phyloP scores from a whole-genome alignment of 1,139 yeast species.

The Scheffersomyces segobiensis region DNA sequence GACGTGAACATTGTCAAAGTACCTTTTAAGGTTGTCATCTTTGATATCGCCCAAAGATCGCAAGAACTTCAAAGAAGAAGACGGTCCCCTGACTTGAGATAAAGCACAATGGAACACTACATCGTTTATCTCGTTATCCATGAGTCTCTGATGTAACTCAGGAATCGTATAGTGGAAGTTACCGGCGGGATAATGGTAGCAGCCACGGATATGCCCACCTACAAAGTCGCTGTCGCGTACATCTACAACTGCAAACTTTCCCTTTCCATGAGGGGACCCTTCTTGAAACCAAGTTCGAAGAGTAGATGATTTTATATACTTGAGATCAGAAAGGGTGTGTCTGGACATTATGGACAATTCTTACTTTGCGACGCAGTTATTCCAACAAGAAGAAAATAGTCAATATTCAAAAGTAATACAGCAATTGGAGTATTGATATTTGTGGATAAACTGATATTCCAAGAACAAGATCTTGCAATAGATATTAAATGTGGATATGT shows the following conservation, averaged over 20 bases:
- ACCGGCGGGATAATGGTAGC: slow-evolving; percentile 63
- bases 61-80: slow-evolving; percentile 69
- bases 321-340: slow-evolving; percentile 15
- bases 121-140: slow-evolving; percentile 37
- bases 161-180: slow-evolving; percentile 44
- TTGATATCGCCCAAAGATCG: slow-evolving; percentile 48
- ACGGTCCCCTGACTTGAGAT: slow-evolving; percentile 89
- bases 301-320: slow-evolving; percentile 44
- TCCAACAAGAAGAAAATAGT: too few species aligned
- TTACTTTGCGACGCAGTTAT: too few species aligned
- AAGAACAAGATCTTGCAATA: not conserved
- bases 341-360: not conserved
- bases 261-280: slow-evolving; percentile 34
- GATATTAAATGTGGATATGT: not conserved
- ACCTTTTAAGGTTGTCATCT: slow-evolving; percentile 23
- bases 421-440: not conserved
- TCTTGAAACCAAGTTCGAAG: slow-evolving; percentile 49
- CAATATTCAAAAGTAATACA: not conserved
- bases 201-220: slow-evolving; percentile 69
- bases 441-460: not conserved
- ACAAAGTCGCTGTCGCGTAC: slow-evolving; percentile 78
- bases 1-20: slow-evolving; percentile 47
- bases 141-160: slow-evolving; percentile 39
- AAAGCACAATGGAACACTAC: slow-evolving; percentile 89
- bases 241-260: slow-evolving; percentile 70